Percentiles rank a stretch among this genome's conserved stretches.
Conservation (phyloP, 78 protist genomes). For the Chrysochromulina parva region DNA sequence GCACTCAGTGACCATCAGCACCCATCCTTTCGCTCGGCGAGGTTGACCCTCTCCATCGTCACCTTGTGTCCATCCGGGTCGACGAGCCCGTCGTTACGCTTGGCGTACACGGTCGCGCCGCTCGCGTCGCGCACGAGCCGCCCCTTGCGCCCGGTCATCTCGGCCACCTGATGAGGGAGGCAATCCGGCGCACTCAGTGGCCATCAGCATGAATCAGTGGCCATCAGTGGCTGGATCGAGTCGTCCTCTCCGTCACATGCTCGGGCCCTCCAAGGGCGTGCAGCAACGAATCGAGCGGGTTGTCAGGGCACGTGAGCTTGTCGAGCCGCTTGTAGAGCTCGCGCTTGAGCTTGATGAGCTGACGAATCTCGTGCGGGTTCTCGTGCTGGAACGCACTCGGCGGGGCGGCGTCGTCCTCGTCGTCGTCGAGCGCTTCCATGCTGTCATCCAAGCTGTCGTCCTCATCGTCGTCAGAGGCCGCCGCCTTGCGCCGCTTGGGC, state of each 20-base stretch:
- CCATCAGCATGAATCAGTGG: too few species aligned
- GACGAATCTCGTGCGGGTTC: background rate
- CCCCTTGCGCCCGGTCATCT: conserved; percentile 19
- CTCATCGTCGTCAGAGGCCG: too few species aligned
- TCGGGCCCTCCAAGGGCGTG: background rate
- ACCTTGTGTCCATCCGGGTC: background rate
- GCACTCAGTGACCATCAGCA: too few species aligned
- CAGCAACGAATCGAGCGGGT: background rate
- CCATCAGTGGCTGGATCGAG: too few species aligned
- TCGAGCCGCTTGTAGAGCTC: background rate
- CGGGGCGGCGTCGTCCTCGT: too few species aligned
- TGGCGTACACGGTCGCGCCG: background rate
- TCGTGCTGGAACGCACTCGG: too few species aligned
- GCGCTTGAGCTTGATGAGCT: background rate
- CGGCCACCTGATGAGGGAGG: background rate
- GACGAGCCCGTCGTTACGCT: background rate
- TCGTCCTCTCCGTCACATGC: too few species aligned
- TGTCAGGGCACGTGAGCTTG: background rate
- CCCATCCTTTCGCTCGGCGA: background rate
- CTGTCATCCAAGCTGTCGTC: too few species aligned
- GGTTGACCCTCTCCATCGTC: conserved; percentile 2
- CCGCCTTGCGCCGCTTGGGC: too few species aligned
- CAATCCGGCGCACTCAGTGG: too few species aligned
- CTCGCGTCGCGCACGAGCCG: background rate
- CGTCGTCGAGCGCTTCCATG: too few species aligned